These are phyloP conservation scores for Pythium sukuiense DNA, from an alignment of 352 stramenopile species.

Conservation along the genomic window DNA sequence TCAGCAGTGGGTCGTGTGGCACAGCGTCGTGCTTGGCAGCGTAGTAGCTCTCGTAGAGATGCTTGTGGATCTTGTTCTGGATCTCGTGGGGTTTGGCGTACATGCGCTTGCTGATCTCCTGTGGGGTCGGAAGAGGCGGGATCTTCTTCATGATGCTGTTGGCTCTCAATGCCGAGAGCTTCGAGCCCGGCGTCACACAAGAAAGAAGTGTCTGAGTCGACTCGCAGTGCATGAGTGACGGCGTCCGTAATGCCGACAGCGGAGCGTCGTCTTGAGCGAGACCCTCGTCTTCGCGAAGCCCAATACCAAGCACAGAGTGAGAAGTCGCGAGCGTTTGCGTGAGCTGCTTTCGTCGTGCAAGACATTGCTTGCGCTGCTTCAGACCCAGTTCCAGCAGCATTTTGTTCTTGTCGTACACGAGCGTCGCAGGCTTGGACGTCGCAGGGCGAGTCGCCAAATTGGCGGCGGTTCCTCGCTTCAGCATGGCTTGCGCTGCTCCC, in stretches of 20 bases:
- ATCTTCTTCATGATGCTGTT: slow-evolving; percentile 44
- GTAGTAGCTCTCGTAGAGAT: slow-evolving; percentile 56
- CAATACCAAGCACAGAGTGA: slow-evolving; percentile 65
- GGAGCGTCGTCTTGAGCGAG: background rate
- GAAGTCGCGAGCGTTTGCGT: slow-evolving; percentile 38
- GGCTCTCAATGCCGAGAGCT: slow-evolving; percentile 6
- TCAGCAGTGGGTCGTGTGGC: slow-evolving; percentile 61
- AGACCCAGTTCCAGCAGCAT: slow-evolving; percentile 75
- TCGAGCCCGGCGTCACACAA: background rate
- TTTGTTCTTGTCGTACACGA: slow-evolving; percentile 57
- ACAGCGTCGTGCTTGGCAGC: slow-evolving; percentile 40
- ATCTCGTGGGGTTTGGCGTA: slow-evolving; percentile 70
- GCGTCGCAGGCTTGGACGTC: slow-evolving; percentile 44
- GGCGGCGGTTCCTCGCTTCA: slow-evolving; percentile 30
- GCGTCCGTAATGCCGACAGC: background rate
- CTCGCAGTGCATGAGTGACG: slow-evolving; percentile 23
- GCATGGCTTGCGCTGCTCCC: slow-evolving; percentile 32
- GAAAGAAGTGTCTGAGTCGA: slow-evolving; percentile 8
- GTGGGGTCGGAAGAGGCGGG: slow-evolving; percentile 49
- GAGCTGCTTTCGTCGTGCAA: slow-evolving; percentile 47
- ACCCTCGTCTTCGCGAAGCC: slow-evolving; percentile 23
- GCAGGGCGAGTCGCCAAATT: slow-evolving; percentile 28
- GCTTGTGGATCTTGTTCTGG: slow-evolving; percentile 55
- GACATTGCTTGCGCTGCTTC: slow-evolving; percentile 64
- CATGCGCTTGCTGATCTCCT: slow-evolving; percentile 63